Percentiles rank a stretch among this genome's conserved stretches.
Evolutionary conservation across 306 rosid species (phyloP).

Genomic region (Cicer pinnatifidum): DNA sequence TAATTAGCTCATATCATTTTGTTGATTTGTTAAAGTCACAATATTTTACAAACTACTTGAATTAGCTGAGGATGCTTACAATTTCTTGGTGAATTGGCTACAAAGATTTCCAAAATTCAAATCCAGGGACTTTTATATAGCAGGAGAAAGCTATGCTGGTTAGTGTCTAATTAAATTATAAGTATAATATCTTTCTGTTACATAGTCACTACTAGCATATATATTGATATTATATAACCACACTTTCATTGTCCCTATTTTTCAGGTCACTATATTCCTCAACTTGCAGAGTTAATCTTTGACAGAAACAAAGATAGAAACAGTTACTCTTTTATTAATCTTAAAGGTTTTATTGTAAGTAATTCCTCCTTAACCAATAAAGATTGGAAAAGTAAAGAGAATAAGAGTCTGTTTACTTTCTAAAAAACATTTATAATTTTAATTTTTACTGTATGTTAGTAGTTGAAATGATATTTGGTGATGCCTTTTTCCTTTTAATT

Average conservation of each 20-base stretch:
- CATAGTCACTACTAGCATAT: neutral
- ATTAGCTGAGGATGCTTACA: slow-evolving; percentile 64
- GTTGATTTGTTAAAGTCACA: neutral
- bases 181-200: neutral
- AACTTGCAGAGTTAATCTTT: slow-evolving; percentile 57
- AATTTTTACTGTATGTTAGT: too few relatives aligned
- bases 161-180: slow-evolving; percentile 23
- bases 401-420: neutral
- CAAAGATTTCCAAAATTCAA: slow-evolving; percentile 58
- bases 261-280: slow-evolving; percentile 66
- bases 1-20: neutral
- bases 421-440: too few relatives aligned
- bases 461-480: too few relatives aligned
- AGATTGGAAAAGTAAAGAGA: neutral
- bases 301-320: slow-evolving; percentile 55
- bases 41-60: slow-evolving; percentile 38
- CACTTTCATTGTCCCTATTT: slow-evolving; percentile 7
- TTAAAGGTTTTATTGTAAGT: slow-evolving; percentile 69
- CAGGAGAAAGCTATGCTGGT: slow-evolving; percentile 73
- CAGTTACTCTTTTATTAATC: slow-evolving; percentile 52
- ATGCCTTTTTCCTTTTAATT: too few relatives aligned
- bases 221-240: neutral
- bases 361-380: slow-evolving; percentile 2
- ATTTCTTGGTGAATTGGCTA: slow-evolving; percentile 67
- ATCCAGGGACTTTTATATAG: slow-evolving; percentile 55